Evolutionary conservation across 2,329 filamentous ascomycete genomes (phyloP).

Genomic region (Xylaria sp.): DNA sequence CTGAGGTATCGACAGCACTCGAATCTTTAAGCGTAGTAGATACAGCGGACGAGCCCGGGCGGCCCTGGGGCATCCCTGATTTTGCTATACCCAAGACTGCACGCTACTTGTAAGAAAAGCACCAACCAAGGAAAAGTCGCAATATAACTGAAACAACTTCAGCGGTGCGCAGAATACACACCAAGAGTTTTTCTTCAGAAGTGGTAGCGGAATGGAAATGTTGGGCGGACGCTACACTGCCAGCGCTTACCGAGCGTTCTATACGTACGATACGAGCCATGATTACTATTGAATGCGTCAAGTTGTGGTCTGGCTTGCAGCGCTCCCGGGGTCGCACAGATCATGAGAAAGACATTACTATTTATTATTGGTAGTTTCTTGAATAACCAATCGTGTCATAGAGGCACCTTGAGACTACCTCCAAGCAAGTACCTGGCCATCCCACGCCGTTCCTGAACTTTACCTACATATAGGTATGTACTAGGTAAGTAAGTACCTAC

Average conservation of each 20-base stretch:
- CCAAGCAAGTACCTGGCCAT: background rate
- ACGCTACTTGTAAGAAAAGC: background rate
- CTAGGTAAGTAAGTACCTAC: background rate
- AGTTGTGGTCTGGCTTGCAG: constrained; percentile 11
- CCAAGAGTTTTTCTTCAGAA: background rate
- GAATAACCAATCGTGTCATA: constrained; percentile 16
- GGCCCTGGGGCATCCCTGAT: background rate
- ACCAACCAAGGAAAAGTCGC: background rate
- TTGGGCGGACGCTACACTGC: background rate
- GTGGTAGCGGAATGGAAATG: background rate
- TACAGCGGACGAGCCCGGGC: background rate
- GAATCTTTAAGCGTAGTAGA: background rate
- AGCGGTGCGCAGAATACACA: background rate
- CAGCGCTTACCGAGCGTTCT: background rate
- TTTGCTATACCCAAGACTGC: background rate
- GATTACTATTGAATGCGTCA: background rate
- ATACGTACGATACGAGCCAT: background rate
- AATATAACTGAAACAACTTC: background rate
- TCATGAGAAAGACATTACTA: background rate
- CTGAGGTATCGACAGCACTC: background rate
- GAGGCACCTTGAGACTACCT: background rate
- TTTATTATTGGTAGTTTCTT: background rate
- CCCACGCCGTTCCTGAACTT: constrained; percentile 17
- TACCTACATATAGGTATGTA: no score
- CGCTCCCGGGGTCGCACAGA: constrained; percentile 9